Base-by-base conservation (phyloP, 495 filamentous ascomycete genomes). In the Penicillium lividum region DNA sequence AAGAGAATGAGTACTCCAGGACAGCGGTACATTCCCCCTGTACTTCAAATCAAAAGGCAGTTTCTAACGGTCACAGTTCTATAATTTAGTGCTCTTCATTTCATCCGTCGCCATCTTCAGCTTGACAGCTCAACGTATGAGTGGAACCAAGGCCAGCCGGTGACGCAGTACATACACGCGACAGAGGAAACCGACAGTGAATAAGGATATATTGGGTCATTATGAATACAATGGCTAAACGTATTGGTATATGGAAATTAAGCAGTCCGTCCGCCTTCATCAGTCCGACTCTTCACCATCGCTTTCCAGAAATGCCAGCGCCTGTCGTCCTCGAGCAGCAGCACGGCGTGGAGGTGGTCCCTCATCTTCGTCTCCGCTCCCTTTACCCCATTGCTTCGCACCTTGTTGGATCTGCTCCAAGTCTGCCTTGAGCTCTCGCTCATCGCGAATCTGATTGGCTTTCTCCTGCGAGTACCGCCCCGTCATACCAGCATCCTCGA, bases 51-150 rank as follows among this genome's bases (percentile, higher is more conserved):
- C 25, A 18, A 51, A 51, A 22, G 0, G 25, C 29, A 13, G 30
- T 10, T 0, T 6, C 53, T 48, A 15, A 55, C 49, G 22, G 15
- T n/a, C 4, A 7, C 68, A 97, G 94, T 98, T 98, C 73, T 98
- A 98, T 77, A 98, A 98, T 67, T 83, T 97, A 4, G 90, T 97
- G 3, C 80, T 98, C 2, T 98, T 98, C 76, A 90, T 98, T 72
- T 93, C 92, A 5, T 96, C 93, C 0, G 89, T 97, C 33, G 92
- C 91, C 3, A 85, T 94, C 56, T 95, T 97, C 78, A 96, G 93
- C 68, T 78, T 97, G 58, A 84, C 92, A 58, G 93, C 91, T 18
- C 95, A 98, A 67, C 79, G 84, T 43, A 84, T 89, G 80, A 83
- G 73, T 61, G 73, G 77, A 46, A 67, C 63, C 13, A 82, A 78